These are phyloP conservation scores for Solanum ossicruentum DNA, from an alignment of 257 asterid genomes.

Conservation along the genomic window DNA sequence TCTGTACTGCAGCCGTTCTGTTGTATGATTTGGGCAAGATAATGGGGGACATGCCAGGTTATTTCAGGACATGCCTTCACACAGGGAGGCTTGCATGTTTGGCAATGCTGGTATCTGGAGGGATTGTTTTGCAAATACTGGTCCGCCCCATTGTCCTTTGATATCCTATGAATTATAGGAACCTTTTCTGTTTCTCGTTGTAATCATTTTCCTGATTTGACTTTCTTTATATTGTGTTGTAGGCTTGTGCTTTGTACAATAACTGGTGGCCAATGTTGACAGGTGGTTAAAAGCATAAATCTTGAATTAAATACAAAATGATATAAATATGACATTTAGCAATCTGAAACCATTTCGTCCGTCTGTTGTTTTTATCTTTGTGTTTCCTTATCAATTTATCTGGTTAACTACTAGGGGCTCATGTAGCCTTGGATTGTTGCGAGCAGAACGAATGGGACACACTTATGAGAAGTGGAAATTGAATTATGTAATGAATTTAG, in stretches of 20 bases:
- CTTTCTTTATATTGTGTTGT: slow-evolving; percentile 13
- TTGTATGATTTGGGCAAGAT: slow-evolving; percentile 27
- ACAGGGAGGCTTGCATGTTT: slow-evolving; percentile 76
- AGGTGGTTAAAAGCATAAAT: slow-evolving; percentile 23
- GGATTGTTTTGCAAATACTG: slow-evolving; percentile 86
- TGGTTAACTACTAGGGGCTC: too few relatives aligned
- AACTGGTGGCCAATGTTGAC: slow-evolving; percentile 99
- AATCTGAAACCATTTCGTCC: too few relatives aligned
- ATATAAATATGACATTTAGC: background rate
- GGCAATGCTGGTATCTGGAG: slow-evolving; percentile 90
- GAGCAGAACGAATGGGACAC: too few relatives aligned
- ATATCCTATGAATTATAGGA: background rate
- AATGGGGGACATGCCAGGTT: slow-evolving; percentile 67
- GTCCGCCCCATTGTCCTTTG: slow-evolving; percentile 14
- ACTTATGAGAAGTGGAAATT: too few relatives aligned
- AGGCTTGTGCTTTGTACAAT: slow-evolving; percentile 89
- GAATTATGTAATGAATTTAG: too few relatives aligned
- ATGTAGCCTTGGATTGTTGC: too few relatives aligned
- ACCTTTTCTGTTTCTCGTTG: background rate
- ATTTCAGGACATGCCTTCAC: slow-evolving; percentile 61
- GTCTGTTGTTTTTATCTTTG: too few relatives aligned
- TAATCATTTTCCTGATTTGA: slow-evolving; percentile 2
- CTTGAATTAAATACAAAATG: background rate
- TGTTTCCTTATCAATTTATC: too few relatives aligned
- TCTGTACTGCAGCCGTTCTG: background rate